These are phyloP conservation scores for Fusarium austroafricanum DNA, from an alignment of 2,329 filamentous ascomycete genomes.

Conservation along the genomic window DNA sequence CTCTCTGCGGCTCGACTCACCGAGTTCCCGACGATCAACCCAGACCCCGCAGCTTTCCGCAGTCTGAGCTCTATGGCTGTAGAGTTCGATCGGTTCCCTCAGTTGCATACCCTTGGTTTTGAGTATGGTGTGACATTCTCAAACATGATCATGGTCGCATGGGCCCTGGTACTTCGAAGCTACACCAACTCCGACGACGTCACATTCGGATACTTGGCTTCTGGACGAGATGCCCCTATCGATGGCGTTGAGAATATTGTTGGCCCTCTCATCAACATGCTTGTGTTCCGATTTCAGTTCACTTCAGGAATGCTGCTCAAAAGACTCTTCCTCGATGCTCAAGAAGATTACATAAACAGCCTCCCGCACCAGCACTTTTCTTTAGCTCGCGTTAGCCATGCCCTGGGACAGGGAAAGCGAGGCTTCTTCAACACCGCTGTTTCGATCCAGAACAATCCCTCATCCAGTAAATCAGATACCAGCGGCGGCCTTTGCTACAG, in stretches of 20 bases:
- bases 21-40: conserved; percentile 12
- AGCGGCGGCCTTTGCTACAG: too few relatives aligned
- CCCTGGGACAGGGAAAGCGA: conserved; percentile 37
- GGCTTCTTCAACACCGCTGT: conserved; percentile 52
- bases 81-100: conserved; percentile 10
- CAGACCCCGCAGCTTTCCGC: background rate
- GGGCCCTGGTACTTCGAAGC: conserved; percentile 62
- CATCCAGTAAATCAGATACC: background rate
- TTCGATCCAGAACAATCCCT: conserved; percentile 47
- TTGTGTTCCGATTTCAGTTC: conserved; percentile 61
- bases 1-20: conserved; percentile 10
- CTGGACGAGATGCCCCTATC: conserved; percentile 37
- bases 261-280: conserved; percentile 58
- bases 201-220: conserved; percentile 58
- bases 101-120: conserved; percentile 13
- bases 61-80: conserved; percentile 1
- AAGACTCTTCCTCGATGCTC: conserved; percentile 52
- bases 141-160: conserved; percentile 62
- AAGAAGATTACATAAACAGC: conserved; percentile 25
- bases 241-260: conserved; percentile 32
- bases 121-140: conserved; percentile 58
- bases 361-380: conserved; percentile 64
- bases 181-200: conserved; percentile 62
- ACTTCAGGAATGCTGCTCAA: conserved; percentile 33
- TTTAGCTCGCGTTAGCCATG: conserved; percentile 57